phyloP scores from a whole-genome alignment of 2,329 filamentous ascomycete genomes.

The Huntiella bhutanensis region DNA sequence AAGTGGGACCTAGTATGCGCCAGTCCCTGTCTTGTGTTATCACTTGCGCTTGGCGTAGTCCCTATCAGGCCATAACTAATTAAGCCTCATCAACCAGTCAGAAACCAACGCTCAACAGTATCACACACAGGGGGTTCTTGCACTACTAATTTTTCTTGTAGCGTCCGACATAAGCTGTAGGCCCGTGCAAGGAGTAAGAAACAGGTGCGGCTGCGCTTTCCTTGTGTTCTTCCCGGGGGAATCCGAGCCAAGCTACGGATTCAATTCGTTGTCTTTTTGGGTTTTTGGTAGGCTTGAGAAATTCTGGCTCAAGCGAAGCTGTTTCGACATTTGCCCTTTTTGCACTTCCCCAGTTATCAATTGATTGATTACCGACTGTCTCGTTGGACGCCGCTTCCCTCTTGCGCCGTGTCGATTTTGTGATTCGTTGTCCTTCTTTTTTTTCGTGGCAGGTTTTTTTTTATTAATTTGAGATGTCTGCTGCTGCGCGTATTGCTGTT shows the following conservation, averaged over 20 bases:
- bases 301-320: neutral
- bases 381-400: neutral
- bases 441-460: neutral
- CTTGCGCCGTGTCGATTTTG: neutral
- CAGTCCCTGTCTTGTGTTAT: neutral
- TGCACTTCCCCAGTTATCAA: neutral
- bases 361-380: neutral
- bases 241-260: slow-evolving; percentile 8
- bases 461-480: slow-evolving; percentile 4
- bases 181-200: neutral
- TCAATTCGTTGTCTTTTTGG: slow-evolving; percentile 2
- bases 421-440: slow-evolving; percentile 1
- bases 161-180: neutral
- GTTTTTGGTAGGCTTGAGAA: neutral
- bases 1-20: too few species aligned
- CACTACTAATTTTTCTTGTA: neutral
- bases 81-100: neutral
- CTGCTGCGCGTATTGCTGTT: slow-evolving; percentile 12
- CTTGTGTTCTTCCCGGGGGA: slow-evolving; percentile 11
- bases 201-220: slow-evolving; percentile 8
- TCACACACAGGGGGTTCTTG: neutral
- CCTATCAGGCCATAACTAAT: neutral
- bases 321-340: neutral
- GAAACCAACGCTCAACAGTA: neutral
- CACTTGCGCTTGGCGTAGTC: slow-evolving; percentile 1